Evolutionary conservation across 805 yeast genomes (phyloP).

Genomic region (Starmerella apicola): DNA sequence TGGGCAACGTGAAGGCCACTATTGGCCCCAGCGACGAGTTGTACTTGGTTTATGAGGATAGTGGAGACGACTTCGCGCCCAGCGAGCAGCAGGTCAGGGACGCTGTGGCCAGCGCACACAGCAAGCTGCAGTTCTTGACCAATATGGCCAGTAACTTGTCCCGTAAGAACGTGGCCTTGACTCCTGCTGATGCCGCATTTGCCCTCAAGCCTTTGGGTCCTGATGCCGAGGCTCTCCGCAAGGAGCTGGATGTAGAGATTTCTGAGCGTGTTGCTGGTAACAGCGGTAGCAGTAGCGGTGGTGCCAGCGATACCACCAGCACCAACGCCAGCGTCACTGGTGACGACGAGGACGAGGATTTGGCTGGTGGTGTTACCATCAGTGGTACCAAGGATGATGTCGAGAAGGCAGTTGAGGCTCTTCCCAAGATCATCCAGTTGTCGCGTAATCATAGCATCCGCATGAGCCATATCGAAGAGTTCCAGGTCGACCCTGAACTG

Average conservation of each 20-base stretch:
- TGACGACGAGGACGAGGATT: conserved; percentile 25
- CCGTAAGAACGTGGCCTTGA: conserved; percentile 39
- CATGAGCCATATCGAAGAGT: conserved; percentile 34
- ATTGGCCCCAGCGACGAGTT: conserved; percentile 41
- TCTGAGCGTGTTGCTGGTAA: conserved; percentile 20
- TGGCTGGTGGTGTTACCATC: conserved; percentile 36
- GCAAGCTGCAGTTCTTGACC: conserved; percentile 46
- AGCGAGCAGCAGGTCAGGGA: conserved; percentile 45
- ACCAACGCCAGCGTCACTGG: too few relatives aligned
- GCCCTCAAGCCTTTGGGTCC: conserved; percentile 41
- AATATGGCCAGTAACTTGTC: conserved; percentile 43
- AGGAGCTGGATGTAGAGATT: conserved; percentile 23
- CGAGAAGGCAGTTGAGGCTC: conserved; percentile 38
- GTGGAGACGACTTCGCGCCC: conserved; percentile 58
- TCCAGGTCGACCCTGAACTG: conserved; percentile 53
- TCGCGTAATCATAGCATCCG: conserved; percentile 39
- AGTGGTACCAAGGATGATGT: conserved; percentile 64
- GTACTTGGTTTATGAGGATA: conserved; percentile 41
- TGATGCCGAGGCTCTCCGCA: conserved; percentile 12
- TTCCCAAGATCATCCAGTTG: conserved; percentile 44
- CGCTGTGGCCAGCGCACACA: conserved; percentile 43
- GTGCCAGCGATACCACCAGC: conserved; percentile 61
- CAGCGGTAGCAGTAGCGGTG: conserved; percentile 28
- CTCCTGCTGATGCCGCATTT: conserved; percentile 43
- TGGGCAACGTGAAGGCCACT: conserved; percentile 37